Percentiles rank a stretch among this genome's conserved stretches.
Evolutionary conservation across 352 stramenopile genomes (phyloP).

Genomic region (Phytophthora cryptogea): DNA sequence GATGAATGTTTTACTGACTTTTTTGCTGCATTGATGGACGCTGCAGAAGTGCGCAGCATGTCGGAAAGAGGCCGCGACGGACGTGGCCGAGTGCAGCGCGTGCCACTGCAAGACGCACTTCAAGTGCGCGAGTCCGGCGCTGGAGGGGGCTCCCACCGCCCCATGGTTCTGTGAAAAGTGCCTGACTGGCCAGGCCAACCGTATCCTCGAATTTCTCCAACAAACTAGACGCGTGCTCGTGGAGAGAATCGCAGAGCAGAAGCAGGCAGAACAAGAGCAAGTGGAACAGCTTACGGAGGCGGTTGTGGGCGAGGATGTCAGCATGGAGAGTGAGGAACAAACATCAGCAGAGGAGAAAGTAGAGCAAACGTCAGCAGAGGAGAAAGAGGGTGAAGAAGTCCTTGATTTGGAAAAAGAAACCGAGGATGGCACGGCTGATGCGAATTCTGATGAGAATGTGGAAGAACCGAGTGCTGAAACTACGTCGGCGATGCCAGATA

Average conservation of each 20-base stretch:
- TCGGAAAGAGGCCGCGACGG: constrained; percentile 46
- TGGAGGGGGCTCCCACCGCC: constrained; percentile 28
- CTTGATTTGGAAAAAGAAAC: constrained; percentile 4
- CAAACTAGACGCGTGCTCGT: constrained; percentile 61
- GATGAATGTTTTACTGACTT: constrained; percentile 1
- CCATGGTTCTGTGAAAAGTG: constrained; percentile 69
- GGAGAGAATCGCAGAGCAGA: constrained; percentile 39
- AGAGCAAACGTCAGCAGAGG: constrained; percentile 8
- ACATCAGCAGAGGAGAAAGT: no score
- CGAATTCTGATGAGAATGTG: not conserved
- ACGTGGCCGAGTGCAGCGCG: constrained; percentile 54
- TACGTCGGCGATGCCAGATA: constrained; percentile 6
- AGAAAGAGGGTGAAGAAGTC: constrained; percentile 5
- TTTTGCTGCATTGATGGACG: constrained; percentile 3
- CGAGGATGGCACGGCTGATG: not conserved
- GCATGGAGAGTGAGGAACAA: constrained; percentile 9
- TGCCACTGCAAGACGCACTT: constrained; percentile 65
- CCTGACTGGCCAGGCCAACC: constrained; percentile 52
- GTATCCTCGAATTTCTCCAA: constrained; percentile 70
- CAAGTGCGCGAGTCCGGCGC: constrained; percentile 46
- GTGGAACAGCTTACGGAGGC: not conserved
- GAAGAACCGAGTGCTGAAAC: constrained; percentile 2
- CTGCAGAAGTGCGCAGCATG: constrained; percentile 54
- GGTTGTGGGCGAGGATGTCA: constrained; percentile 10
- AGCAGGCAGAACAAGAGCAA: constrained; percentile 2